Evolutionary conservation across 2,329 filamentous ascomycete genomes (phyloP).

Genomic region (Dendryphion nanum): DNA sequence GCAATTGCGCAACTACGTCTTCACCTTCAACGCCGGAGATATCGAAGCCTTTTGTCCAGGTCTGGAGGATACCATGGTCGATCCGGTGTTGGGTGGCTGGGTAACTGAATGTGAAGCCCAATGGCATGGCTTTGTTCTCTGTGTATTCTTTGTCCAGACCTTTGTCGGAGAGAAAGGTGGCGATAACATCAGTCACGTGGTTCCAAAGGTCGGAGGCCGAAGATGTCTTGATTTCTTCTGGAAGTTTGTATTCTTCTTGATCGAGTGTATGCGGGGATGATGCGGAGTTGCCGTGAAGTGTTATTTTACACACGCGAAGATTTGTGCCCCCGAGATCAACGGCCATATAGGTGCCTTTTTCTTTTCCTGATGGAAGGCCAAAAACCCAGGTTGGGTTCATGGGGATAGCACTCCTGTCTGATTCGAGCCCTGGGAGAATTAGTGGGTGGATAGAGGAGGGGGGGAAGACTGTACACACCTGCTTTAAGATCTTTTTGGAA

Average conservation of each 20-base stretch:
- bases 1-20: constrained; percentile 86
- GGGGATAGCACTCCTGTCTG: too few relatives aligned
- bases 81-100: constrained; percentile 92
- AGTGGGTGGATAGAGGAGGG: too few relatives aligned
- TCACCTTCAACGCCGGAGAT: constrained; percentile 87
- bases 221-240: constrained; percentile 85
- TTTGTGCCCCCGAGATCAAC: constrained; percentile 98
- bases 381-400: constrained; percentile 99
- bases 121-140: constrained; percentile 65
- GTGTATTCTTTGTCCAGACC: constrained; percentile 63
- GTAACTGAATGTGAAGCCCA: constrained; percentile 96
- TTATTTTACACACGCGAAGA: constrained; percentile 90
- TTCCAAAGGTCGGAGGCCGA: constrained; percentile 86
- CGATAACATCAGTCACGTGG: constrained; percentile 88
- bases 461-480: too few relatives aligned
- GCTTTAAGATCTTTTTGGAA: constrained; percentile 26
- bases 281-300: constrained; percentile 74
- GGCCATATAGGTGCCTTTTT: constrained; percentile 83
- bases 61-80: constrained; percentile 86
- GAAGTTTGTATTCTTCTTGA: constrained; percentile 94
- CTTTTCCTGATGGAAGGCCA: constrained; percentile 80
- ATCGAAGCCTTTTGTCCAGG: constrained; percentile 98
- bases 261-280: constrained; percentile 63
- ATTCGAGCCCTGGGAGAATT: too few relatives aligned
- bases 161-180: constrained; percentile 86